phyloP scores from a whole-genome alignment of 2,329 filamentous ascomycete genomes.

The Neurospora crassa region DNA sequence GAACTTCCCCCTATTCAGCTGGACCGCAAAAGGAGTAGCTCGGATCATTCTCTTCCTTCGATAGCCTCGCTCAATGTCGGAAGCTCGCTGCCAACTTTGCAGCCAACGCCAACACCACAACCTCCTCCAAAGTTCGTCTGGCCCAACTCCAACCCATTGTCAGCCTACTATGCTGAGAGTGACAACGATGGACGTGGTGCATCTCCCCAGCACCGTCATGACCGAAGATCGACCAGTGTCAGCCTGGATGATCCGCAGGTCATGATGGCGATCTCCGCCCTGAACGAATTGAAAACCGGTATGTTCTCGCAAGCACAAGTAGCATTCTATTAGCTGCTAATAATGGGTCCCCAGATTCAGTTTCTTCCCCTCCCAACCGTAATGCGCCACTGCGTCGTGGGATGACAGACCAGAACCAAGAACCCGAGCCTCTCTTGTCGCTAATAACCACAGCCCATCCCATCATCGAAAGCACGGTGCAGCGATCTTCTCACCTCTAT shows the following conservation, averaged over 20 bases:
- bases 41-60: conserved; percentile 29
- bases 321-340: conserved; percentile 10
- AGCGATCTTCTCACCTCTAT: conserved; percentile 76
- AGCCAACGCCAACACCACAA: conserved; percentile 19
- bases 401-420: conserved; percentile 21
- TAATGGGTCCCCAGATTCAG: conserved; percentile 42
- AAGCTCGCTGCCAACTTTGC: conserved; percentile 13
- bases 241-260: conserved; percentile 59
- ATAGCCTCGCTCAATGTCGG: conserved; percentile 31
- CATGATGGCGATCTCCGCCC: conserved; percentile 61
- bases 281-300: conserved; percentile 68
- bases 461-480: conserved; percentile 74
- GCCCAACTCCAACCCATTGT: conserved; percentile 40
- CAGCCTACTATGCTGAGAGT: conserved; percentile 37
- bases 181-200: conserved; percentile 37
- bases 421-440: conserved; percentile 72
- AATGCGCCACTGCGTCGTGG: conserved; percentile 31
- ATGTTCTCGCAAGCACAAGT: conserved; percentile 22
- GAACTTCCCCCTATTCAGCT: conserved; percentile 35
- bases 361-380: conserved; percentile 49
- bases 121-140: conserved; percentile 28
- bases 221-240: conserved; percentile 39
- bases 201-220: conserved; percentile 36
- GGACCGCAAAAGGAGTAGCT: conserved; percentile 18
- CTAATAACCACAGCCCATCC: conserved; percentile 85